A percentile compares a stretch with the other conserved stretches of the same genome.
These are phyloP conservation scores for Primulina tabacum DNA, from an alignment of 257 asterid species.

Conservation along the genomic window DNA sequence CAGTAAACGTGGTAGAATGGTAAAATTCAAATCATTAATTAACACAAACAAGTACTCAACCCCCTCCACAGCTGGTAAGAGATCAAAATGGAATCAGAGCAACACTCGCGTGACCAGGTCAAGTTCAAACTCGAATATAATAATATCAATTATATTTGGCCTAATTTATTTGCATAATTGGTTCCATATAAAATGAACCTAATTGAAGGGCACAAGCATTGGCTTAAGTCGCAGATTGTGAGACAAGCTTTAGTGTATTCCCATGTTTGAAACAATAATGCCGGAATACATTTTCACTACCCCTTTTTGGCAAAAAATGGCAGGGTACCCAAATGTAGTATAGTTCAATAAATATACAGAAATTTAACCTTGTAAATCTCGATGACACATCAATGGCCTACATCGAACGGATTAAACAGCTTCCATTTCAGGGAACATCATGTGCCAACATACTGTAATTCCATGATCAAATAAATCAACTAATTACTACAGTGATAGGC, in stretches of 20 bases:
- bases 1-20: slow-evolving; percentile 14
- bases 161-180: no score
- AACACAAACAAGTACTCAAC: background rate
- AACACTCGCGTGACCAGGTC: background rate
- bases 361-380: slow-evolving; percentile 36
- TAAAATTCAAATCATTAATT: background rate
- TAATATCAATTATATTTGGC: background rate
- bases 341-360: slow-evolving; percentile 33
- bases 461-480: slow-evolving; percentile 31
- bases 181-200: background rate
- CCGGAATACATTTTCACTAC: background rate
- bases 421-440: slow-evolving; percentile 38
- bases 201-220: no score
- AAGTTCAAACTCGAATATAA: no score
- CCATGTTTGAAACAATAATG: background rate
- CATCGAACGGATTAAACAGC: slow-evolving; percentile 34
- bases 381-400: slow-evolving; percentile 44
- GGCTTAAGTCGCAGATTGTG: background rate
- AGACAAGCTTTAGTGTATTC: background rate
- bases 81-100: slow-evolving; percentile 6
- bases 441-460: slow-evolving; percentile 35
- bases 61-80: slow-evolving; percentile 8
- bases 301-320: background rate
- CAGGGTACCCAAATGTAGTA: background rate
- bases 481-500: slow-evolving; percentile 63